phyloP scores from a whole-genome alignment of 257 asterid species.

The Paulownia fortunei region DNA sequence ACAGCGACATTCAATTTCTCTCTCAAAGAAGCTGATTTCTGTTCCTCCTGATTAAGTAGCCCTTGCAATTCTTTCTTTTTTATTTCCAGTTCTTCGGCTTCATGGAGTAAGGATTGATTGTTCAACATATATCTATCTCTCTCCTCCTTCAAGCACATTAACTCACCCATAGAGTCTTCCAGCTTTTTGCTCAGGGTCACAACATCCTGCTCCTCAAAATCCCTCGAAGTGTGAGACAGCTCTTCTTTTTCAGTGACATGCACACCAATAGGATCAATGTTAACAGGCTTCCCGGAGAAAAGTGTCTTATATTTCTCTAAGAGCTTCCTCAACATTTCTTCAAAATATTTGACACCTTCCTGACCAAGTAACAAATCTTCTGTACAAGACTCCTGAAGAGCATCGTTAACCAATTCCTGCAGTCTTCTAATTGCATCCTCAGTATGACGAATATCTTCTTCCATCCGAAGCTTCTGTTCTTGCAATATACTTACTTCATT shows the following conservation, averaged over 20 bases:
- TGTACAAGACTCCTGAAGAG: conserved; percentile 59
- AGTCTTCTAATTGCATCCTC: conserved; percentile 62
- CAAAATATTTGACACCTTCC: conserved; percentile 59
- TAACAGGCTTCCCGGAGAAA: conserved; percentile 42
- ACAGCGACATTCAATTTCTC: conserved; percentile 93
- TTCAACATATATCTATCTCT: conserved; percentile 49
- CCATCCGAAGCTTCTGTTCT: conserved; percentile 59
- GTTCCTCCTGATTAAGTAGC: conserved; percentile 79
- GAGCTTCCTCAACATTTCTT: conserved; percentile 64
- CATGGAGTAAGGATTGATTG: conserved; percentile 58
- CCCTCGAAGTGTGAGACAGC: conserved; percentile 46
- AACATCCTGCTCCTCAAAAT: conserved; percentile 50
- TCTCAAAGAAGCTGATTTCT: conserved; percentile 75
- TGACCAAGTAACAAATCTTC: conserved; percentile 53
- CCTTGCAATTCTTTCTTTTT: conserved; percentile 70
- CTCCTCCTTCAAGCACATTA: conserved; percentile 71
- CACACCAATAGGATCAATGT: conserved; percentile 48
- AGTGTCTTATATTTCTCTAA: conserved; percentile 61
- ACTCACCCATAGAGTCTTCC: conserved; percentile 47
- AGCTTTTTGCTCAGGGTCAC: conserved; percentile 39
- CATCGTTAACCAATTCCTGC: conserved; percentile 63
- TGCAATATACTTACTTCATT: conserved; percentile 58
- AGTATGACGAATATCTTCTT: conserved; percentile 54
- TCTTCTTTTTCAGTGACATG: conserved; percentile 43
- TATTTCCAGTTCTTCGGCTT: conserved; percentile 59